A percentile compares a stretch with the other conserved stretches of the same genome.
phyloP scores from a whole-genome alignment of 345 rosid genomes.

The Murraya koenigii region DNA sequence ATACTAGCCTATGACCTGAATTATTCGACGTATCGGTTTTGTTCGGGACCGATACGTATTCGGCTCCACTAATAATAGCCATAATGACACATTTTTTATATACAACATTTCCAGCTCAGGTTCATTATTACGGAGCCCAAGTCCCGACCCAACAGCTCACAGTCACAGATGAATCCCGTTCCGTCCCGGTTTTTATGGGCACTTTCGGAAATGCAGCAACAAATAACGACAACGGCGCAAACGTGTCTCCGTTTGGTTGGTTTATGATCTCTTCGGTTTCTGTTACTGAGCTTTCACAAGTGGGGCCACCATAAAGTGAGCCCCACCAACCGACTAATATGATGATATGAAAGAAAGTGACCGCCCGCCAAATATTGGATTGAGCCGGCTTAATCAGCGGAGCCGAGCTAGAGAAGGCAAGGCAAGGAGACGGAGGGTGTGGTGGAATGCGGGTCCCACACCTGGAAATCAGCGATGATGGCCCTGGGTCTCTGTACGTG shows the following conservation, averaged over 20 bases:
- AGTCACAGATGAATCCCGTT: conserved; percentile 18
- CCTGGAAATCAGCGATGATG: conserved; percentile 3
- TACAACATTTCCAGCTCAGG: conserved; percentile 4
- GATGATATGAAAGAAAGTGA: conserved; percentile 12
- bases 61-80: conserved; percentile 25
- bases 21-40: conserved; percentile 18
- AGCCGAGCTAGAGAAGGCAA: conserved; percentile 6
- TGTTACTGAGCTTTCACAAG: background rate
- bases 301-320: background rate
- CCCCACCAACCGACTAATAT: conserved; percentile 18
- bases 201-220: background rate
- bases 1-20: background rate
- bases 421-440: background rate
- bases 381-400: conserved; percentile 16
- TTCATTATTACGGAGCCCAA: conserved; percentile 21
- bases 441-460: conserved; percentile 34
- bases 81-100: conserved; percentile 19
- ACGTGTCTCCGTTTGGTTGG: conserved; percentile 22
- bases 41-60: conserved; percentile 47
- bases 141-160: conserved; percentile 28
- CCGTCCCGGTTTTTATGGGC: conserved; percentile 4
- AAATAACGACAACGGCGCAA: background rate
- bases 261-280: background rate
- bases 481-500: conserved; percentile 28
- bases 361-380: conserved; percentile 24